Evolutionary conservation across 1,284 basidiomycete genomes (phyloP).

Genomic region (Inonotus hispidus): DNA sequence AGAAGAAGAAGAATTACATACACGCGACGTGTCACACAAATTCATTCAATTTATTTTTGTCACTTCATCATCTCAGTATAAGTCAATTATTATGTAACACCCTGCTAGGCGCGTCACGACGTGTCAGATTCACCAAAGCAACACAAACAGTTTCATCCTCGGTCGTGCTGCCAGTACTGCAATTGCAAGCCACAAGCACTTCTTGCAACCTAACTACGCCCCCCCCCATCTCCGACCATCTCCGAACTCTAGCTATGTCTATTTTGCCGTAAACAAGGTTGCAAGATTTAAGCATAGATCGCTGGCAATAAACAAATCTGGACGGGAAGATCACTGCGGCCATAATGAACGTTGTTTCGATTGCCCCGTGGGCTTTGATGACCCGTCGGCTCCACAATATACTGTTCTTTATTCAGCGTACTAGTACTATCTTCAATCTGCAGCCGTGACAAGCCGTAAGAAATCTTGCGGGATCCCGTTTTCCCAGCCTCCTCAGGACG

Average conservation of each 20-base stretch:
- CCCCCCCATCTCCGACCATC: not conserved
- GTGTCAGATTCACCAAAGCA: not conserved
- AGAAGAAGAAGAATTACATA: not conserved
- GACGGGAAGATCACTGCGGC: not conserved
- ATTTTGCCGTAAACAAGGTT: not conserved
- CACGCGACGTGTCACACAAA: conserved; percentile 2
- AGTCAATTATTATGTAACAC: not conserved
- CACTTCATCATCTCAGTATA: not conserved
- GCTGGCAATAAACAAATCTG: not conserved
- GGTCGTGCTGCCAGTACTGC: not conserved
- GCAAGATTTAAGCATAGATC: not conserved
- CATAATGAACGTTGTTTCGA: not conserved
- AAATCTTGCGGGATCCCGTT: not conserved
- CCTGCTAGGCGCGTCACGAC: not conserved
- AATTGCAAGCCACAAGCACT: not conserved
- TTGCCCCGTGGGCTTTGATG: not conserved
- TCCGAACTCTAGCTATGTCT: not conserved
- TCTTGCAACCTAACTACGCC: no score
- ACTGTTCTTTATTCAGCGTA: not conserved
- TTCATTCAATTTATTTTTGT: not conserved
- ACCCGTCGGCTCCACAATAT: no score
- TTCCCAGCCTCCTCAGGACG: not conserved
- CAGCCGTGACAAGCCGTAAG: not conserved
- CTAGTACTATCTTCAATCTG: not conserved
- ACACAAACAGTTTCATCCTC: not conserved